phyloP scores from a whole-genome alignment of 768 basidiomycete genomes.

The Boletus rubroflammeus region DNA sequence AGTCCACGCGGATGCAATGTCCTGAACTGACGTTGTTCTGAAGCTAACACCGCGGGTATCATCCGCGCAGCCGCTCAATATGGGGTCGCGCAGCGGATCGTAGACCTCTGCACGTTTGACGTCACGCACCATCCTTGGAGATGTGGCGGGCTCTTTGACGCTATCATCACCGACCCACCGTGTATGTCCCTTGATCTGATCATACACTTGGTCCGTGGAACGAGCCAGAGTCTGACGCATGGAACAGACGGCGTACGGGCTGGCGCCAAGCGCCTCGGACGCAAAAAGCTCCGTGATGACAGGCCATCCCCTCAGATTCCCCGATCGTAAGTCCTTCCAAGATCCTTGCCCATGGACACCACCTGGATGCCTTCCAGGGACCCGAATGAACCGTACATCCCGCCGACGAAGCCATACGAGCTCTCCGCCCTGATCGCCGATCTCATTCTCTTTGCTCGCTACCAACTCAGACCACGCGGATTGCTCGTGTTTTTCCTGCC shows the following conservation, averaged over 20 bases:
- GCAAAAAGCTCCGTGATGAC: constrained; percentile 46
- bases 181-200: constrained; percentile 48
- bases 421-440: constrained; percentile 78
- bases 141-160: constrained; percentile 86
- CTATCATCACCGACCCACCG: constrained; percentile 92
- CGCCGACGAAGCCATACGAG: constrained; percentile 91
- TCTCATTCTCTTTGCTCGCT: constrained; percentile 77
- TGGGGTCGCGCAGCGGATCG: constrained; percentile 62
- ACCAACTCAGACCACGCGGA: constrained; percentile 80
- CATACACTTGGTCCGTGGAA: not conserved
- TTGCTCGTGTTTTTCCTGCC: constrained; percentile 95
- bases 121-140: constrained; percentile 89
- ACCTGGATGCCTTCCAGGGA: constrained; percentile 4
- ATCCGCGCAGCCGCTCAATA: constrained; percentile 82
- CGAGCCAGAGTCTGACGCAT: not conserved
- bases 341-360: not conserved
- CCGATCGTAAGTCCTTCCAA: constrained; percentile 40
- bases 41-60: constrained; percentile 60
- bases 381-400: constrained; percentile 71
- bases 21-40: constrained; percentile 1
- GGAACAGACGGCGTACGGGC: constrained; percentile 85
- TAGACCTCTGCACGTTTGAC: constrained; percentile 90
- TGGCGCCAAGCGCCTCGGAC: constrained; percentile 77
- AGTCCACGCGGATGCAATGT: not conserved
- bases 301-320: constrained; percentile 31